A percentile compares a stretch with the other conserved stretches of the same genome.
Conservation (phyloP, 768 basidiomycete species). For the Hebeloma cylindrosporum region DNA sequence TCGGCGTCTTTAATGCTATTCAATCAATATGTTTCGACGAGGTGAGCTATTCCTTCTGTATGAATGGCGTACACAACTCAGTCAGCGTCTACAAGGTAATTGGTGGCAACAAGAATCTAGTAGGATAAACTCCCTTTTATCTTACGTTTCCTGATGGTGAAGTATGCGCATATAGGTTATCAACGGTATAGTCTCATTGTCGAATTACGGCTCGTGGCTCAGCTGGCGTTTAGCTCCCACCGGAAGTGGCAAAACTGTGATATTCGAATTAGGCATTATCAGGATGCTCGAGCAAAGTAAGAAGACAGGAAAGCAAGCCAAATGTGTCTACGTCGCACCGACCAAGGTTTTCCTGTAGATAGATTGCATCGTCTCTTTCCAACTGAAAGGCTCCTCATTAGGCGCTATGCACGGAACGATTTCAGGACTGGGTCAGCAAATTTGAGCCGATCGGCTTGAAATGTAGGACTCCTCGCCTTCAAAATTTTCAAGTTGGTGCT, state of each 20-base stretch:
- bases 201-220: constrained; percentile 10
- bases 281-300: constrained; percentile 55
- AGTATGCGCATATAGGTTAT: constrained; percentile 61
- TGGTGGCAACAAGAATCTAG: constrained; percentile 62
- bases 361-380: background rate
- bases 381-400: constrained; percentile 29
- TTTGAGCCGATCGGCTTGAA: constrained; percentile 75
- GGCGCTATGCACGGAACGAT: constrained; percentile 87
- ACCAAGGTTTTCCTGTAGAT: constrained; percentile 61
- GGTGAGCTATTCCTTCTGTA: constrained; percentile 44
- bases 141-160: background rate
- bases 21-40: constrained; percentile 82
- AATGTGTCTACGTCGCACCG: constrained; percentile 91
- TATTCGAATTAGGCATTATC: constrained; percentile 91
- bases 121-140: constrained; percentile 28
- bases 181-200: constrained; percentile 47
- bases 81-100: constrained; percentile 45
- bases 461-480: constrained; percentile 43
- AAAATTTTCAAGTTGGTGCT: background rate
- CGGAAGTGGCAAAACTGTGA: constrained; percentile 92
- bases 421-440: constrained; percentile 80
- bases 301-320: constrained; percentile 37
- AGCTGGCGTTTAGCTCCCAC: constrained; percentile 72
- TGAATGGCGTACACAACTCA: background rate
- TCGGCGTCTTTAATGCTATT: constrained; percentile 87